Conservation (phyloP, 306 rosid species). For the Citrullus mucosospermus region DNA sequence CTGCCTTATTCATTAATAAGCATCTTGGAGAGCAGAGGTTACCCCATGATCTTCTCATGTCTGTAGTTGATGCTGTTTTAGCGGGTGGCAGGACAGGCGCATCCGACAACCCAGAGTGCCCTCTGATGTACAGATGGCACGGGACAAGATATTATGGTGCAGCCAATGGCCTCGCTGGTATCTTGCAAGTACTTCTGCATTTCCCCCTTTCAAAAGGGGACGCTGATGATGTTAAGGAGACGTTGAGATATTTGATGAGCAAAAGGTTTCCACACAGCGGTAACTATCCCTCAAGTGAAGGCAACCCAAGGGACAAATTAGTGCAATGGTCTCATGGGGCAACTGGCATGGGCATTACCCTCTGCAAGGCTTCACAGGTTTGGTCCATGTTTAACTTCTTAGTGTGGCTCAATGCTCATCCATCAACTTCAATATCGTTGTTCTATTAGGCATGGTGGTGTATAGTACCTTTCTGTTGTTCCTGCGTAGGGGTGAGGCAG, state of each 20-base stretch:
- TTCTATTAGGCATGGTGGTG: background rate
- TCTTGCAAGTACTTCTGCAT: conserved; percentile 65
- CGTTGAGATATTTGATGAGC: conserved; percentile 64
- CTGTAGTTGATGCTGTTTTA: conserved; percentile 57
- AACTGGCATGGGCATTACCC: conserved; percentile 69
- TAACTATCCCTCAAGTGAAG: conserved; percentile 91
- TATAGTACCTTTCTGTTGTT: background rate
- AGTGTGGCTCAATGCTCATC: background rate
- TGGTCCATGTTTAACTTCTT: background rate
- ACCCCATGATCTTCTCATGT: conserved; percentile 41
- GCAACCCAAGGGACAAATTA: conserved; percentile 66
- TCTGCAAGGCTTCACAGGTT: conserved; percentile 86
- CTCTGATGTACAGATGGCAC: conserved; percentile 88
- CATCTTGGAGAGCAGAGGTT: conserved; percentile 44
- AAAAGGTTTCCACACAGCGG: conserved; percentile 75
- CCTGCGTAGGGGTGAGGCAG: background rate
- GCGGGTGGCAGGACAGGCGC: conserved; percentile 93
- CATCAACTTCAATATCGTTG: background rate
- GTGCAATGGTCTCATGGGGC: conserved; percentile 96
- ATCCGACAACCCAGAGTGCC: conserved; percentile 58
- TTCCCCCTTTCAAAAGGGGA: conserved; percentile 53
- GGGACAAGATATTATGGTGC: conserved; percentile 90
- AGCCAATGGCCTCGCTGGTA: conserved; percentile 82
- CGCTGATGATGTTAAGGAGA: conserved; percentile 64
- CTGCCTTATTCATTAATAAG: conserved; percentile 57